Percentiles rank a stretch among this genome's conserved stretches.
Conservation (phyloP, 73 alveolate species). For the Breviolum minutum region DNA sequence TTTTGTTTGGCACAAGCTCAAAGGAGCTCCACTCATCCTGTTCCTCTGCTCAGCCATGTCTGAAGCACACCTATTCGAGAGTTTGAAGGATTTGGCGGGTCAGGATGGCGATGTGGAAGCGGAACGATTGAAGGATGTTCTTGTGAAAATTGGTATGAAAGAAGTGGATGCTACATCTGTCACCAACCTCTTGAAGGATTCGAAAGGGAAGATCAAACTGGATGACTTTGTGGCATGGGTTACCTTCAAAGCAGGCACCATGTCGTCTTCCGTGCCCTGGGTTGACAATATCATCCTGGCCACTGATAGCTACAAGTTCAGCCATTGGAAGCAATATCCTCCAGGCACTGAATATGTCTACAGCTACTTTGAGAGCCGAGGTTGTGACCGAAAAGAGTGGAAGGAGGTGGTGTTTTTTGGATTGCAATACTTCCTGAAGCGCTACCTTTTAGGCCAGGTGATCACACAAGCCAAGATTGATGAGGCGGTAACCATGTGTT, state of each 20-base stretch:
- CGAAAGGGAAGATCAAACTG: background rate
- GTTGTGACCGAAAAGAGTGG: conserved; percentile 71
- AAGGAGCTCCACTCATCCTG: no score
- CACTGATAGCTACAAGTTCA: conserved; percentile 65
- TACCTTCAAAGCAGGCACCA: background rate
- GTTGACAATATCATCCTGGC: conserved; percentile 94
- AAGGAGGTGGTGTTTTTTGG: conserved; percentile 75
- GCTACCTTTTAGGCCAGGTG: conserved; percentile 42
- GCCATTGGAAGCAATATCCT: conserved; percentile 85
- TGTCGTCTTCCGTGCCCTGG: background rate
- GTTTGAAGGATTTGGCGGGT: background rate
- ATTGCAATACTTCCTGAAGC: conserved; percentile 72
- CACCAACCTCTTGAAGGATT: background rate
- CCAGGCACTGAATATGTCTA: conserved; percentile 86
- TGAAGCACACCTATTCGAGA: background rate
- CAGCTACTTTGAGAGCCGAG: conserved; percentile 78
- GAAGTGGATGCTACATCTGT: conserved; percentile 6
- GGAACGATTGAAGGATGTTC: conserved; percentile 19
- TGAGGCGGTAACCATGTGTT: conserved; percentile 51
- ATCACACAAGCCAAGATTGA: conserved; percentile 66
- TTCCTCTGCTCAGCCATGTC: no score
- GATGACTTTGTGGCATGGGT: conserved; percentile 42
- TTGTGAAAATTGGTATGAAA: conserved; percentile 27
- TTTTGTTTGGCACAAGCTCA: no score
- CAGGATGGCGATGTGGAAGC: conserved; percentile 22